phyloP scores from a whole-genome alignment of 2,329 filamentous ascomycete species.

The Fusarium sp. region DNA sequence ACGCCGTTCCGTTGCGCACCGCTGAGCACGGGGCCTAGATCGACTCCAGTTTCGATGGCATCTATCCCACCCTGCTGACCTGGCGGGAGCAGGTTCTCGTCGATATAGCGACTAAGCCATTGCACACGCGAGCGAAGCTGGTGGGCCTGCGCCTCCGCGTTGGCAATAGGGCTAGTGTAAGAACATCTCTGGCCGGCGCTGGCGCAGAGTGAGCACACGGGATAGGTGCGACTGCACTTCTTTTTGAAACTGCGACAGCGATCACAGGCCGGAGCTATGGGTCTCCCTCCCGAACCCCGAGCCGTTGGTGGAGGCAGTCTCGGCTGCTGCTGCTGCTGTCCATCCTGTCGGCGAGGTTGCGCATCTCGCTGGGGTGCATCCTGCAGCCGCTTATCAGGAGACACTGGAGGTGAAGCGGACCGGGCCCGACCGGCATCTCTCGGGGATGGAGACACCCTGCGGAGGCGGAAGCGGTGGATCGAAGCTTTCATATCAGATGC shows the following conservation, averaged over 20 bases:
- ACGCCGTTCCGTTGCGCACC: constrained; percentile 2
- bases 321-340: constrained; percentile 8
- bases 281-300: constrained; percentile 15
- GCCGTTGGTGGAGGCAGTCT: neutral
- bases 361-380: constrained; percentile 27
- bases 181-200: constrained; percentile 52
- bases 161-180: constrained; percentile 45
- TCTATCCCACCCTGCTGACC: constrained; percentile 43
- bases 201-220: constrained; percentile 51
- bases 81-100: constrained; percentile 43
- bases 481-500: constrained; percentile 43
- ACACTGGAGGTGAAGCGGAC: constrained; percentile 42
- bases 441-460: constrained; percentile 41
- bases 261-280: constrained; percentile 48
- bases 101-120: constrained; percentile 52
- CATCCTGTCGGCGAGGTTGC: constrained; percentile 26
- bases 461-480: constrained; percentile 42
- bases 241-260: constrained; percentile 57
- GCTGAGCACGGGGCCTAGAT: constrained; percentile 36
- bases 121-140: constrained; percentile 52
- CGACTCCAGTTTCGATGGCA: constrained; percentile 49
- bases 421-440: constrained; percentile 38
- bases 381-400: constrained; percentile 28
- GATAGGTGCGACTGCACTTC: constrained; percentile 54
- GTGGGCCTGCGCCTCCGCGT: constrained; percentile 47